These are phyloP conservation scores for Phytophthora sp. DNA, from an alignment of 352 stramenopile genomes.

Conservation along the genomic window DNA sequence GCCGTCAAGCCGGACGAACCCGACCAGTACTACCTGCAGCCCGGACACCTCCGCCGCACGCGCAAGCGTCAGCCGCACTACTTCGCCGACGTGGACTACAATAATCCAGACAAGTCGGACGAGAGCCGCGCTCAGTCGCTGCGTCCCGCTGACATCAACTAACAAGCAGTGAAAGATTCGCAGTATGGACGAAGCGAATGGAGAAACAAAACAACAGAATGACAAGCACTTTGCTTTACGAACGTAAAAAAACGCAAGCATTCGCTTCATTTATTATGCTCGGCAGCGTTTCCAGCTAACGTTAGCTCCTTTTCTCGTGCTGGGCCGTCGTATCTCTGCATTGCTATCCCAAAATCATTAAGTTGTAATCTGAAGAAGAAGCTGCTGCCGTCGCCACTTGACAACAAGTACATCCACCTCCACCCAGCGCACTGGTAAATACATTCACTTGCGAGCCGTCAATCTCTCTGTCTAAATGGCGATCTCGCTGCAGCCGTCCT, in stretches of 20 bases:
- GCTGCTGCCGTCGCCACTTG: constrained; percentile 12
- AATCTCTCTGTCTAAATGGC: constrained; percentile 35
- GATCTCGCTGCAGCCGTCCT: constrained; percentile 42
- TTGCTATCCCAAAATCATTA: constrained; percentile 26
- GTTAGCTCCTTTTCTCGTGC: no score
- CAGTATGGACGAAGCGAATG: background rate
- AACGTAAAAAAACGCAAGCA: constrained; percentile 31
- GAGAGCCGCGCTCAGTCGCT: constrained; percentile 55
- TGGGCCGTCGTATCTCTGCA: constrained; percentile 4
- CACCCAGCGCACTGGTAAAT: constrained; percentile 37
- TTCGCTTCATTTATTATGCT: constrained; percentile 41
- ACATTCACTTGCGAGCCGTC: constrained; percentile 29
- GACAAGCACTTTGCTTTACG: constrained; percentile 7
- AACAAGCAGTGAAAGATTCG: constrained; percentile 20
- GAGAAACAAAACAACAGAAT: background rate
- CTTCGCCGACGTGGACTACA: constrained; percentile 86
- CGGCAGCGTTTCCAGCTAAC: no score
- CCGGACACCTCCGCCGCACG: constrained; percentile 67
- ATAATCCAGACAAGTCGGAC: constrained; percentile 63
- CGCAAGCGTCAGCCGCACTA: constrained; percentile 68
- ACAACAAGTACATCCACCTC: constrained; percentile 25
- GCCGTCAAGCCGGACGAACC: constrained; percentile 62
- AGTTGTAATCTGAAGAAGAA: constrained; percentile 25
- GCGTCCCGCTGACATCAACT: constrained; percentile 70
- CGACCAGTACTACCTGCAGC: constrained; percentile 88